These are phyloP conservation scores for Diaporthe sp. DNA, from an alignment of 2,329 filamentous ascomycete genomes.

Conservation along the genomic window DNA sequence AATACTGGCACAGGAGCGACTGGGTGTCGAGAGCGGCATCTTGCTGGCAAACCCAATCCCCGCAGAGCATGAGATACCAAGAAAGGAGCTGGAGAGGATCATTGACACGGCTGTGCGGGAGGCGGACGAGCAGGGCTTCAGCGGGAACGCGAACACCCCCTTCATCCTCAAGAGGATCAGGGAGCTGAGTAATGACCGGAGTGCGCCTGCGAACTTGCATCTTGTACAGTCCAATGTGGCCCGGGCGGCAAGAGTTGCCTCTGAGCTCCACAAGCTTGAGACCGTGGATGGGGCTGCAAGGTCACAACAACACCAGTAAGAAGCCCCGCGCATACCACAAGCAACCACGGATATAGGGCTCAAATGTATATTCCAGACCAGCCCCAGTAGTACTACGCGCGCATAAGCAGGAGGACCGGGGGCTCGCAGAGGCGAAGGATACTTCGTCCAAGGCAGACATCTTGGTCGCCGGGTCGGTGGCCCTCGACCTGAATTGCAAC, in stretches of 20 bases:
- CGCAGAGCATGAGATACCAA: constrained; percentile 74
- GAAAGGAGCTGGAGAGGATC: constrained; percentile 74
- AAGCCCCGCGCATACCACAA: not conserved
- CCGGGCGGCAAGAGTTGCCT: constrained; percentile 64
- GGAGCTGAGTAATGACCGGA: constrained; percentile 78
- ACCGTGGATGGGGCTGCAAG: constrained; percentile 37
- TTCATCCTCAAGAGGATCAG: constrained; percentile 84
- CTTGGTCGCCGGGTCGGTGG: constrained; percentile 91
- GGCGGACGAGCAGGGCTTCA: constrained; percentile 71
- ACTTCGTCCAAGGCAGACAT: constrained; percentile 64
- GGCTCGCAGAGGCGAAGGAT: not conserved
- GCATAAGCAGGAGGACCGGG: not conserved
- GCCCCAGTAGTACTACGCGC: not conserved
- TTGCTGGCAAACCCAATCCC: constrained; percentile 92
- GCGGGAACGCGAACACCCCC: constrained; percentile 84
- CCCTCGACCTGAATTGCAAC: constrained; percentile 88
- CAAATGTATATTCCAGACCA: constrained; percentile 17
- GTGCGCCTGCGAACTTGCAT: constrained; percentile 78
- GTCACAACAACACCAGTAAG: constrained; percentile 32
- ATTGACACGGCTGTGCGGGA: constrained; percentile 76
- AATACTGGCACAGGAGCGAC: constrained; percentile 79
- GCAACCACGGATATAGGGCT: not conserved
- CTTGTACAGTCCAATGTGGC: constrained; percentile 65
- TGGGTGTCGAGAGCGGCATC: constrained; percentile 81
- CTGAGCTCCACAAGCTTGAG: constrained; percentile 60